Base-by-base conservation (phyloP, 2,329 filamentous ascomycete species). In the Diaporthe sp. region DNA sequence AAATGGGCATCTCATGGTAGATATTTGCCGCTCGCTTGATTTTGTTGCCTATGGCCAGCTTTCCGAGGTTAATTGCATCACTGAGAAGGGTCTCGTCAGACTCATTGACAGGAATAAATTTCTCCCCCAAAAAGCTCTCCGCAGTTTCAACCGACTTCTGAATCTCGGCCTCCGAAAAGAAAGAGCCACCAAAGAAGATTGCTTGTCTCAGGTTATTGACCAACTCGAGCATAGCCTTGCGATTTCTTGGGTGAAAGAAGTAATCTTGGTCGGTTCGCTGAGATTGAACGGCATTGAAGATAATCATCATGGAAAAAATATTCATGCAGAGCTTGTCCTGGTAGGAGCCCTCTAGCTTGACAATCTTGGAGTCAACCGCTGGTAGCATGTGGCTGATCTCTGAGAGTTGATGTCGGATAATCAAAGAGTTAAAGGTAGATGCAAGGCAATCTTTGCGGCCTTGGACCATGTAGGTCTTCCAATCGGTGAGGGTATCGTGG, bases 221-320 rank as follows among this genome's bases (percentile, higher is more conserved):
- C 2, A 97, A 85, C 70, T 90, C 86, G 35, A 92, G 84, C 17
- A 97, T 85, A 51, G 88, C 88, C 76, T 91, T 92, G 39, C 89
- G 85, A 78, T 96, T 96, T 17, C 89, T 91, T 0, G 90, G 89
- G 78, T 98, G 94, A 78, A 98, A 98, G 76, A 98, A 93, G 80
- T 98, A 98, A 81, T 98, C 96, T 72, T 90, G 87, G 78, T 96
- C 96, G 0, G 89, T 91, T 15, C 96, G 88, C 80, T 98, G 94
- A 7, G 95, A 98, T 32, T 96, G 96, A 0, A 98, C 92, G 0
- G 95, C 92, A 80, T 98, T 98, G 77, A 94, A 92, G 2, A 94
- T 92, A 61, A 98, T 90, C 80, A 94, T 92, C 83, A 97, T 93
- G 0, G 94, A 90, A 80, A 98, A 98, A 1, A 97, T 84, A 77